Evolutionary conservation across 2,329 filamentous ascomycete genomes (phyloP).

Genomic region (Parasarocladium wereldwijsianum): DNA sequence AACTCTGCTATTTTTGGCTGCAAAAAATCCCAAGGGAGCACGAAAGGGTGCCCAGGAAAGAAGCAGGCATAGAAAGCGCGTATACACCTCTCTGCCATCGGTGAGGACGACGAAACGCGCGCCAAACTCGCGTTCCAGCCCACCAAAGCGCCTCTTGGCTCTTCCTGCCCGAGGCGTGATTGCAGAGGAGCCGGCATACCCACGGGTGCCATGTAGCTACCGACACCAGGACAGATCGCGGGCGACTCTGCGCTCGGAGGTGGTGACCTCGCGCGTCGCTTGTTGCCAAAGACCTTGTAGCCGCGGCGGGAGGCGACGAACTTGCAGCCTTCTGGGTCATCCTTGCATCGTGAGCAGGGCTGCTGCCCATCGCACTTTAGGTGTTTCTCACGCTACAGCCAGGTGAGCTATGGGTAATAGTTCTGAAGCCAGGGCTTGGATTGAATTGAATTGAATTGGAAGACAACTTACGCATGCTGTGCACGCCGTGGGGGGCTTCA

Average conservation of each 20-base stretch:
- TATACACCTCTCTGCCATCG: slow-evolving; percentile 35
- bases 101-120: slow-evolving; percentile 8
- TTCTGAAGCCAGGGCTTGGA: too few species aligned
- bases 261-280: slow-evolving; percentile 32
- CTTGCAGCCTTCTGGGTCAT: slow-evolving; percentile 45
- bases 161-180: neutral
- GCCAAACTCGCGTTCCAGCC: neutral
- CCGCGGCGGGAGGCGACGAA: slow-evolving; percentile 64
- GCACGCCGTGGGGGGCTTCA: slow-evolving; percentile 2
- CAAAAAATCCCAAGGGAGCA: slow-evolving; percentile 36
- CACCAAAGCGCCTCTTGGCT: neutral
- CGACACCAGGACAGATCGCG: neutral
- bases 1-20: slow-evolving; percentile 32
- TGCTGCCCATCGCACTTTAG: slow-evolving; percentile 60
- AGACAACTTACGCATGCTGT: slow-evolving; percentile 4
- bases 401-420: too few species aligned
- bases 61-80: slow-evolving; percentile 46
- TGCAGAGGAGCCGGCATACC: too few species aligned
- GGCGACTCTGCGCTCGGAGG: neutral
- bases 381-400: slow-evolving; percentile 43
- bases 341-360: slow-evolving; percentile 54
- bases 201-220: neutral
- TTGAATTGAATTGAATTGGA: slow-evolving; percentile 1
- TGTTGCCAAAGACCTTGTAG: slow-evolving; percentile 47
- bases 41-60: slow-evolving; percentile 41